Evolutionary conservation across 805 yeast genomes (phyloP), one percentile per base, ranked within the genome.

Genomic region (Ascoidea asiatica): DNA sequence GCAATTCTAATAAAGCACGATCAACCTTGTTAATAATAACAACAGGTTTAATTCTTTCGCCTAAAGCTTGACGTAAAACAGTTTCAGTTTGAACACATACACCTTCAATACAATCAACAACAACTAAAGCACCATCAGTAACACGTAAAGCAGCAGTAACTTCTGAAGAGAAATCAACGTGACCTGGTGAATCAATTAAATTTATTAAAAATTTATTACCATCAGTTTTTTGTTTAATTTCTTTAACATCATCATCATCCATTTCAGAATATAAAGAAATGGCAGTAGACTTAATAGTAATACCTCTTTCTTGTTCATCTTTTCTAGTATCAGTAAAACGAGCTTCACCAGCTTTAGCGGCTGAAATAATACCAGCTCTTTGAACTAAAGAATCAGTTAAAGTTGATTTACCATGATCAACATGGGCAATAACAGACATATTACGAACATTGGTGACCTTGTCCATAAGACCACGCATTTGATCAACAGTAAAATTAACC

Each of bases 351-450:
- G 98, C 98, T 77, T 87, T 87, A 64, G 96, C 97, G 64, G 98
- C 97, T 48, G 97, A 92, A 65, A 90, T 90, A 71, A 92, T 90
- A 87, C 98, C 98, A 59, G 98, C 98, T 65, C 82, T 83, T 78
- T 90, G 97, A 63, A 90, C 97, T 68, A 90, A 83, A 56, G 98
- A 92, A 75, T 90, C 98, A 72, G 98, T 90, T 72, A 90, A 81
- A 62, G 98, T 90, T 59, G 97, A 89, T 74, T 90, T 90, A 77
- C 98, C 98, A 80, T 92, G 98, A 81, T 90, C 98, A 84, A 90
- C 97, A 79, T 90, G 98, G 66, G 98, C 98, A 82, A 92, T 92
- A 73, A 90, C 98, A 73, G 97, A 90, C 95, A 90, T 92, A 94
- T 92, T 92, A 80, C 98, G 96, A 67, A 92, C 97, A 70, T 90